Evolutionary conservation across 208 protist species (phyloP), one percentile per base, ranked within the genome.

Genomic region (Naegleria lovaniensis): DNA sequence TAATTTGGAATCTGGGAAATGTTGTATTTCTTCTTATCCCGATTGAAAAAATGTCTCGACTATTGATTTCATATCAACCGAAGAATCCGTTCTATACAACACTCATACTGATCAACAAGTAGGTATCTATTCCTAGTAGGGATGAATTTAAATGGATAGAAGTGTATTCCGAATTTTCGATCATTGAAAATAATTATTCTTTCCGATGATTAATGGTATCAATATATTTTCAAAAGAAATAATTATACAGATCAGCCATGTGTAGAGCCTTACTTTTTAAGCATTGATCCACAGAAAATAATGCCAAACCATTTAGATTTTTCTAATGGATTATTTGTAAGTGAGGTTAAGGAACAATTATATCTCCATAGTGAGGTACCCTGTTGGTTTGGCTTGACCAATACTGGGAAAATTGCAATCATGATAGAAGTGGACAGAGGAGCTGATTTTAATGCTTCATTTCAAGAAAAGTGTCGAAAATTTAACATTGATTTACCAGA

Each of bases 1-100:
- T n/a, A n/a, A n/a, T 48, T 48, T 48, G 43, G 43, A 48, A 48
- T 48, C n/a, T n/a, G n/a, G n/a, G n/a, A n/a, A n/a, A n/a, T n/a
- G n/a, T n/a, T n/a, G n/a, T n/a, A n/a, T n/a, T n/a, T n/a, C n/a
- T n/a, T n/a, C n/a, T n/a, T n/a, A n/a, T n/a, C n/a, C n/a, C 2
- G 11, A 67, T 4, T 29, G 22, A 67, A 67, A 67, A 67, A 67
- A 67, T 67, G 55, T 29, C 55, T 15, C 55, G 55, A 67, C 1
- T 67, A 19, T 29, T 88, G 5, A 38, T 88, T 59, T 88, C 85
- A 0, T 88, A 58, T 88, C 85, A 88, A 88, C 85, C 85, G 11
- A 51, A 39, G 29, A 88, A 88, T 58, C 85, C 85, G 29, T 88
- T 88, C n/a, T 88, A 59, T 38, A 29, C 19, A 38, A 36, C 55